Conservation (phyloP, 2,329 filamentous ascomycete species). For the Colletotrichum phormii region DNA sequence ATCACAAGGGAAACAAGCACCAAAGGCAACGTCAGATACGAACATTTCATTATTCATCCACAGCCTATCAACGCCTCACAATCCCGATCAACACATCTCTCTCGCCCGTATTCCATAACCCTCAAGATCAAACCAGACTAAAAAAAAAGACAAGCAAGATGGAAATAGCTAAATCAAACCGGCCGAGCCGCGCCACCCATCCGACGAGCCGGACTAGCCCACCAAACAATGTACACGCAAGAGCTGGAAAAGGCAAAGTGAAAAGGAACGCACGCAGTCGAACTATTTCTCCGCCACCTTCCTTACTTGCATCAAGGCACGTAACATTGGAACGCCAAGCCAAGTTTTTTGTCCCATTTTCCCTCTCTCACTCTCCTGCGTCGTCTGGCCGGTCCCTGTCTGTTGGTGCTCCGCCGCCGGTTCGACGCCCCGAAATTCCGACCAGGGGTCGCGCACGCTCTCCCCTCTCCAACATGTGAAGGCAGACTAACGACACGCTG, state of each 20-base stretch:
- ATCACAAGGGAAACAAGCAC: neutral
- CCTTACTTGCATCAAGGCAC: neutral
- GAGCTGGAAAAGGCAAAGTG: neutral
- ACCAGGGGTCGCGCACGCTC: neutral
- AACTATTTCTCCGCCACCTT: constrained; percentile 12
- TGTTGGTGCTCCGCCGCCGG: constrained; percentile 26
- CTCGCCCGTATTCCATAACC: neutral
- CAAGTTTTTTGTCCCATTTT: neutral
- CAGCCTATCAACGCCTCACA: constrained; percentile 1
- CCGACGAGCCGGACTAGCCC: neutral
- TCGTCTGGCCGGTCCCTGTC: neutral
- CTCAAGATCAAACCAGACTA: neutral
- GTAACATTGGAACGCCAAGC: neutral
- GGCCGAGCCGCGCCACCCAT: neutral
- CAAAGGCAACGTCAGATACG: neutral
- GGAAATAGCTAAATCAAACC: neutral
- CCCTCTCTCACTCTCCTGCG: neutral
- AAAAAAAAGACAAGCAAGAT: neutral
- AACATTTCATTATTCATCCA: constrained; percentile 1
- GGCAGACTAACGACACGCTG: constrained; percentile 17
- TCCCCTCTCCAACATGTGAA: neutral
- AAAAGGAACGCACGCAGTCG: neutral
- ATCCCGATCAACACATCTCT: neutral
- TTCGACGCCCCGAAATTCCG: constrained; percentile 33
- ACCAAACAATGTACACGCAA: constrained; percentile 6